Percentiles rank a stretch among this genome's conserved stretches.
Conservation (phyloP, 1,284 basidiomycete species). For the Moniliophthora roreri region DNA sequence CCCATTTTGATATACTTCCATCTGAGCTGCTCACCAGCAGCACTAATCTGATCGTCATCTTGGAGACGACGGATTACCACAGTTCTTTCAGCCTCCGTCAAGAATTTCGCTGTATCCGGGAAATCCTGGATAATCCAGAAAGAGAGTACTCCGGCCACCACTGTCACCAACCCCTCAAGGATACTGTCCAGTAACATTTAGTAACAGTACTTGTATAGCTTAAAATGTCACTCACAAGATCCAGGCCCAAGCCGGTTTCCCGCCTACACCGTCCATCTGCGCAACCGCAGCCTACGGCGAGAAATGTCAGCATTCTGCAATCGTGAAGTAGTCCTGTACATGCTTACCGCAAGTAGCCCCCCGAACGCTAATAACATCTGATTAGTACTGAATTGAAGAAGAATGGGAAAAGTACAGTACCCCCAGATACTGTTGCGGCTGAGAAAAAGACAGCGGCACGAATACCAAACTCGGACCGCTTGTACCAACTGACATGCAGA, state of each 20-base stretch:
- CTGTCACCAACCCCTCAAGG: slow-evolving; percentile 67
- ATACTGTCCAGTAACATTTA: too few relatives aligned
- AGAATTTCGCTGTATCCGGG: slow-evolving; percentile 77
- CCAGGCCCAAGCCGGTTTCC: slow-evolving; percentile 68
- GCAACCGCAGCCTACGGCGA: too few relatives aligned
- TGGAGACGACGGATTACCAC: slow-evolving; percentile 68
- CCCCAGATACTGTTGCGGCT: too few relatives aligned
- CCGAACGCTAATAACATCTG: too few relatives aligned
- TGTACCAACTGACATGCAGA: too few relatives aligned
- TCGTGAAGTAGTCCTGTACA: too few relatives aligned
- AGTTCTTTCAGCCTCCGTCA: slow-evolving; percentile 67
- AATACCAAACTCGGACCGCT: too few relatives aligned
- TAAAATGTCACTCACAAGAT: slow-evolving; percentile 53
- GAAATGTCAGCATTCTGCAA: too few relatives aligned
- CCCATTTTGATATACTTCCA: slow-evolving; percentile 64
- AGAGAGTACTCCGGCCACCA: slow-evolving; percentile 61
- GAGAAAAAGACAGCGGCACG: too few relatives aligned
- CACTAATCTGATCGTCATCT: slow-evolving; percentile 71
- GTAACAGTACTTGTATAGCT: not conserved
- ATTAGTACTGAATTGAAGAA: too few relatives aligned
- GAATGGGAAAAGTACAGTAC: too few relatives aligned
- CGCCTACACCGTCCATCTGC: slow-evolving; percentile 64
- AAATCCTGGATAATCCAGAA: slow-evolving; percentile 83
- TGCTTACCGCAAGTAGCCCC: too few relatives aligned
- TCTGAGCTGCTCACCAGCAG: slow-evolving; percentile 63